Base-by-base conservation (phyloP, 306 rosid species). In the Prunus padus region DNA sequence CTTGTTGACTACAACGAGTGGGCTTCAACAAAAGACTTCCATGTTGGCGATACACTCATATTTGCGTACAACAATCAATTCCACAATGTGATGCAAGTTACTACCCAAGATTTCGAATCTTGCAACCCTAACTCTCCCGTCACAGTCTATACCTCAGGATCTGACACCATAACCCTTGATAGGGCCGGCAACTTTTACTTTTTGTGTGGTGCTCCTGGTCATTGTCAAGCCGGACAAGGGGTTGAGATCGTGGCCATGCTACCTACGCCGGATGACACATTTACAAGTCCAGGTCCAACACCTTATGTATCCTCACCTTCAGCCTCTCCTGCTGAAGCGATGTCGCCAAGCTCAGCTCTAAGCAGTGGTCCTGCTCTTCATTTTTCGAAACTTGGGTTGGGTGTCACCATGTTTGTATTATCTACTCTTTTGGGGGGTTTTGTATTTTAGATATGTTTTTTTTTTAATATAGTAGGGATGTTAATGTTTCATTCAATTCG, bases 21-120 rank as follows among this genome's bases (percentile, higher is more conserved):
- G 87, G 79, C 87, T 68, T 80, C 77, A 4, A 60, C 77, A 46
- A 69, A 77, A n/a, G 11, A 30, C 45, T 68, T 84, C 42, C 79
- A 65, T 49, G 82, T 68, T 50, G 82, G 80, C 2, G 87, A 76
- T 57, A 14, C 76, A 22, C 77, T 84, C 67, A 81, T 77, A 20
- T 82, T 82, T 33, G 9, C 54, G 0, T 82, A 73, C 68, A 62
- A 44, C 73, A 73, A 22, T 50, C 69, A 42, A 64, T 68, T 56
- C 52, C 76, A 72, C 37, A 77, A 73, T n/a, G 82, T 73, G 37
- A 63, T 73, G 62, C 76, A 74, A 46, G 85, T 82, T 19, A 52
- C 15, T 16, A 50, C 62, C 10, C 23, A 67, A 0, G 79, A 77
- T 31, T 68, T 23, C 5, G 14, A 44, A 22, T 59, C 71, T 7